A percentile compares a stretch with the other conserved stretches of the same genome.
Evolutionary conservation across 768 basidiomycete genomes (phyloP).

Genomic region (Mrakia frigida): DNA sequence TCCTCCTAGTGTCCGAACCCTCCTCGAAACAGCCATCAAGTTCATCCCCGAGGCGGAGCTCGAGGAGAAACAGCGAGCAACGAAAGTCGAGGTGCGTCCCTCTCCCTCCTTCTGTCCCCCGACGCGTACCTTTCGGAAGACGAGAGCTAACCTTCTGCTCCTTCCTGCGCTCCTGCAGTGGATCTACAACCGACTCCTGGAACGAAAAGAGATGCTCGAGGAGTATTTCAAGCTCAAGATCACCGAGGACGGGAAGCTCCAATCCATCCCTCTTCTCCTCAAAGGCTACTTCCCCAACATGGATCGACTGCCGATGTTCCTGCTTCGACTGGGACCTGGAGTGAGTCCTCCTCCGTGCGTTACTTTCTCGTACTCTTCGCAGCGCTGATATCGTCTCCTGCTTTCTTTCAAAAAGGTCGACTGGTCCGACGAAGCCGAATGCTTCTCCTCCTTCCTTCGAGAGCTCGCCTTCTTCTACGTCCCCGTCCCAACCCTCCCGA

Average conservation of each 20-base stretch:
- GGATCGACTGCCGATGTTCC: constrained; percentile 78
- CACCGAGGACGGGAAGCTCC: constrained; percentile 57
- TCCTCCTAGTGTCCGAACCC: constrained; percentile 62
- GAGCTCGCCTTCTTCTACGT: constrained; percentile 90
- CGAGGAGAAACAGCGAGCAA: constrained; percentile 44
- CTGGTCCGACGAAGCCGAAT: constrained; percentile 78
- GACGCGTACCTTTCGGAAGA: neutral
- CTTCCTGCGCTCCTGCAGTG: constrained; percentile 6
- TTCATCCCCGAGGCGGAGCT: constrained; percentile 53
- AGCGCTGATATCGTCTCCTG: neutral
- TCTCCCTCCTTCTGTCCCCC: neutral
- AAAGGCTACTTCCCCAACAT: constrained; percentile 85
- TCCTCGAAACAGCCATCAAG: constrained; percentile 74
- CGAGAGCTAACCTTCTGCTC: too few species aligned
- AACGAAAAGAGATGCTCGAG: constrained; percentile 69
- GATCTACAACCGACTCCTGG: constrained; percentile 36
- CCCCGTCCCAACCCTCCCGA: constrained; percentile 50
- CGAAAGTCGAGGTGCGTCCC: constrained; percentile 12
- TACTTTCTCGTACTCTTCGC: neutral
- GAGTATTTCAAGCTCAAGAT: constrained; percentile 87
- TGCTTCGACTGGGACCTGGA: constrained; percentile 89
- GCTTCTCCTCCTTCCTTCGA: constrained; percentile 76
- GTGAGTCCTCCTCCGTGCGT: constrained; percentile 46
- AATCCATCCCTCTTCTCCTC: constrained; percentile 73
- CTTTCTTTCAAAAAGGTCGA: constrained; percentile 58